phyloP scores from a whole-genome alignment of 257 asterid species.

The Ilex asprella region DNA sequence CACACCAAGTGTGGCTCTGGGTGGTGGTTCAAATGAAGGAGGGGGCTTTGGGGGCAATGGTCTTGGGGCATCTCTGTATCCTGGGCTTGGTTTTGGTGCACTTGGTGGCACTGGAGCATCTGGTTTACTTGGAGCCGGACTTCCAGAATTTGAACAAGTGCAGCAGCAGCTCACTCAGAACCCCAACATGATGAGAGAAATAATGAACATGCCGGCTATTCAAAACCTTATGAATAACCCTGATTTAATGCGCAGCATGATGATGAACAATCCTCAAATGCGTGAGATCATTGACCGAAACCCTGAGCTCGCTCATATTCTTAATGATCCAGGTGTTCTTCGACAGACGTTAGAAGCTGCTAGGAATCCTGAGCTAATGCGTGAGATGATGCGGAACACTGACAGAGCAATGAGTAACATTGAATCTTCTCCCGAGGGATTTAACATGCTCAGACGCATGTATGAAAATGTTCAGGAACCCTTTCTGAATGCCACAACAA shows the following conservation, averaged over 20 bases:
- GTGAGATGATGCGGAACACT: slow-evolving; percentile 67
- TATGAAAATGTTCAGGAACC: slow-evolving; percentile 72
- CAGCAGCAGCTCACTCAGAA: slow-evolving; percentile 47
- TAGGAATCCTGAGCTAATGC: slow-evolving; percentile 66
- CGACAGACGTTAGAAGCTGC: slow-evolving; percentile 61
- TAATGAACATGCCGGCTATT: slow-evolving; percentile 46
- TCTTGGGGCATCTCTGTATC: slow-evolving; percentile 34
- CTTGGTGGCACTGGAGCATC: slow-evolving; percentile 33
- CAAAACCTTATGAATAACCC: slow-evolving; percentile 55
- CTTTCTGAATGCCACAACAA: slow-evolving; percentile 48
- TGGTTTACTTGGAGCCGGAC: slow-evolving; percentile 45
- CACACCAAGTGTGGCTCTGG: slow-evolving; percentile 23
- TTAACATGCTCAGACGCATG: slow-evolving; percentile 71
- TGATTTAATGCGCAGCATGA: slow-evolving; percentile 48
- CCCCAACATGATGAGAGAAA: slow-evolving; percentile 59
- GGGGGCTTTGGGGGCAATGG: slow-evolving; percentile 26
- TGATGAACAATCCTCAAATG: slow-evolving; percentile 69
- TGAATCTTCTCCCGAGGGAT: slow-evolving; percentile 69
- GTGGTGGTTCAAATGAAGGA: slow-evolving; percentile 23
- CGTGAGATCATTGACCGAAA: slow-evolving; percentile 59
- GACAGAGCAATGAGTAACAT: slow-evolving; percentile 64
- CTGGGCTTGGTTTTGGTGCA: slow-evolving; percentile 38
- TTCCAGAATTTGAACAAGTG: slow-evolving; percentile 49
- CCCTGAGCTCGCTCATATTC: slow-evolving; percentile 62
- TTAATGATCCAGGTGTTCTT: slow-evolving; percentile 55